A percentile compares a stretch with the other conserved stretches of the same genome.
phyloP scores from a whole-genome alignment of 2,329 filamentous ascomycete species.

The Colletotrichum orchidophilum region DNA sequence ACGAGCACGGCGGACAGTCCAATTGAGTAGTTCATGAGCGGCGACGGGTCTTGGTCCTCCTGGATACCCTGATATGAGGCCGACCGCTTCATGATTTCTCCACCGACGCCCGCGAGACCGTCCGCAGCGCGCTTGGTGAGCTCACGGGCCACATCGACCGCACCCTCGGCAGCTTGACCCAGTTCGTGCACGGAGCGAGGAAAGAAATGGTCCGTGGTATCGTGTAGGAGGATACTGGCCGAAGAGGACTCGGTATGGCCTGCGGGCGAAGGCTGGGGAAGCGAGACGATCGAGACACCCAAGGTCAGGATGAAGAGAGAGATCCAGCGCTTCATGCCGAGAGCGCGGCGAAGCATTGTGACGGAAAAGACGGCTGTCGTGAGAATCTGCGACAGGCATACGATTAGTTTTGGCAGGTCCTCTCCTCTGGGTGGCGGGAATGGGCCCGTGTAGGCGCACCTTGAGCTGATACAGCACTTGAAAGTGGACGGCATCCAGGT shows the following conservation, averaged over 20 bases:
- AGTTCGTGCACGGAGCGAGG: slow-evolving; percentile 83
- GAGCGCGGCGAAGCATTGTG: slow-evolving; percentile 74
- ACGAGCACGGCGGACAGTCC: slow-evolving; percentile 82
- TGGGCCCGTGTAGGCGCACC: slow-evolving; percentile 48
- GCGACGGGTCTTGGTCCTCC: slow-evolving; percentile 62
- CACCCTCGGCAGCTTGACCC: slow-evolving; percentile 60
- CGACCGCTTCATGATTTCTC: slow-evolving; percentile 66
- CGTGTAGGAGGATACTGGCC: slow-evolving; percentile 68
- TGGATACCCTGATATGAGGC: slow-evolving; percentile 92
- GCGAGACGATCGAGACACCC: slow-evolving; percentile 86
- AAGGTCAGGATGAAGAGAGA: slow-evolving; percentile 81
- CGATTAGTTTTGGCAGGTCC: not conserved
- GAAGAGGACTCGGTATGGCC: slow-evolving; percentile 60
- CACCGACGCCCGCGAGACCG: slow-evolving; percentile 41
- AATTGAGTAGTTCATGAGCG: slow-evolving; percentile 78
- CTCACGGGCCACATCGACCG: slow-evolving; percentile 59
- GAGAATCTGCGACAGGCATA: slow-evolving; percentile 67
- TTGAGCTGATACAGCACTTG: slow-evolving; percentile 95
- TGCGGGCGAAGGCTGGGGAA: slow-evolving; percentile 58
- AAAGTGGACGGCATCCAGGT: slow-evolving; percentile 91
- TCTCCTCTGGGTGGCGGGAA: not conserved
- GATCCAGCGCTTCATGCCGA: slow-evolving; percentile 81
- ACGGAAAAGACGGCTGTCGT: slow-evolving; percentile 90
- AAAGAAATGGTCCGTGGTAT: slow-evolving; percentile 75
- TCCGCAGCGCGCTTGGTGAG: slow-evolving; percentile 59